Percentiles rank a stretch among this genome's conserved stretches.
These are phyloP conservation scores for Microdochium trichocladiopsis DNA, from an alignment of 2,329 filamentous ascomycete species.

Conservation along the genomic window DNA sequence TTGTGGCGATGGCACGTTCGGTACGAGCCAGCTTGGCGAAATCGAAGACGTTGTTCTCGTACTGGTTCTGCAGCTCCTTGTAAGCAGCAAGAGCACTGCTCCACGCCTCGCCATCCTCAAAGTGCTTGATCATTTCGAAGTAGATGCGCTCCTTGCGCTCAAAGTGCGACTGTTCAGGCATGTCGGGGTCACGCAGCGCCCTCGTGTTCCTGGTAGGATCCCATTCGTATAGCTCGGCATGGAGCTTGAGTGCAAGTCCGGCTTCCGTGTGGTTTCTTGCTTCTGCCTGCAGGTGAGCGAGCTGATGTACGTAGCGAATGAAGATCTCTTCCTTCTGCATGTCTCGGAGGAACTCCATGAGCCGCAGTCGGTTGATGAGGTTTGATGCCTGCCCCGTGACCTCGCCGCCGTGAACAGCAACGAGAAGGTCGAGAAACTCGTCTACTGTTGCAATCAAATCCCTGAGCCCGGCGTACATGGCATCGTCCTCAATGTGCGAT, in stretches of 20 bases:
- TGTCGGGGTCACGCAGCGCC: slow-evolving; percentile 64
- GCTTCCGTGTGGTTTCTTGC: slow-evolving; percentile 79
- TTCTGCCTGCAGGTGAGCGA: slow-evolving; percentile 70
- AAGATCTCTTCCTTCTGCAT: slow-evolving; percentile 98
- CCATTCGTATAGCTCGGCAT: slow-evolving; percentile 92
- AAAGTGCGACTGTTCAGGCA: slow-evolving; percentile 79
- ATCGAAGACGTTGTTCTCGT: slow-evolving; percentile 83
- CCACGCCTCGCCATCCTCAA: slow-evolving; percentile 93
- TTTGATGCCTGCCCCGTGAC: slow-evolving; percentile 67
- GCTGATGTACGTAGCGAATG: slow-evolving; percentile 88
- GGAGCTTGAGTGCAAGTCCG: slow-evolving; percentile 79
- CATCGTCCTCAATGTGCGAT: slow-evolving; percentile 58
- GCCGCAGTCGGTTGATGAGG: slow-evolving; percentile 78
- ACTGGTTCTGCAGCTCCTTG: slow-evolving; percentile 84
- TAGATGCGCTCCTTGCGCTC: slow-evolving; percentile 90
- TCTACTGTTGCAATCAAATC: slow-evolving; percentile 79
- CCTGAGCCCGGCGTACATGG: slow-evolving; percentile 67
- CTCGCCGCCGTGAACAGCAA: slow-evolving; percentile 78
- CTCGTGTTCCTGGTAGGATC: slow-evolving; percentile 62
- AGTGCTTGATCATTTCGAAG: slow-evolving; percentile 91
- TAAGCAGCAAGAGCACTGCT: slow-evolving; percentile 81
- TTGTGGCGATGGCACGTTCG: slow-evolving; percentile 82
- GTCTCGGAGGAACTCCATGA: slow-evolving; percentile 95
- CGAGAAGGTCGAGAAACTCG: slow-evolving; percentile 83
- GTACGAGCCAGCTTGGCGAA: slow-evolving; percentile 86